Percentiles rank a stretch among this genome's conserved stretches.
These are phyloP conservation scores for Pythium brachiatum DNA, from an alignment of 352 stramenopile species.

Conservation along the genomic window DNA sequence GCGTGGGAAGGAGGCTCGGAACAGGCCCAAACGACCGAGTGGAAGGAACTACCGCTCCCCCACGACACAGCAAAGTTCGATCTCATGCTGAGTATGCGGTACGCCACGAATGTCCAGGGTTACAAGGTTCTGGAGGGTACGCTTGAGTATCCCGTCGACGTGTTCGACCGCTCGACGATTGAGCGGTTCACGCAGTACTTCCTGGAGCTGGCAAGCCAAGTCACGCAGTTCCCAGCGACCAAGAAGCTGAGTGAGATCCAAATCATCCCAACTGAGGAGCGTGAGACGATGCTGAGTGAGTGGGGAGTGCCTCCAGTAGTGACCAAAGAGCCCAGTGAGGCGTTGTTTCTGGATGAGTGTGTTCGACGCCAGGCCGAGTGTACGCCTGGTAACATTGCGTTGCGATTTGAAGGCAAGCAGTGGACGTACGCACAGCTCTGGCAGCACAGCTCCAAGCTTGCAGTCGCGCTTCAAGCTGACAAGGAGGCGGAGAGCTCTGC, in stretches of 20 bases:
- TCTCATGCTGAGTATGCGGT: slow-evolving; percentile 61
- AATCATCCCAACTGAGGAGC: slow-evolving; percentile 37
- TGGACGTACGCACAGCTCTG: slow-evolving; percentile 50
- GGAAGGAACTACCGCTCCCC: slow-evolving; percentile 30
- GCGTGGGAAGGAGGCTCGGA: slow-evolving; percentile 34
- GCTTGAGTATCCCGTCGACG: slow-evolving; percentile 39
- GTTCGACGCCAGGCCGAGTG: slow-evolving; percentile 31
- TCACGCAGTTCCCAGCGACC: slow-evolving; percentile 19
- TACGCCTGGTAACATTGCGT: slow-evolving; percentile 28
- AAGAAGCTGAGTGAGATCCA: slow-evolving; percentile 25
- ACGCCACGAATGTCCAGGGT: background rate
- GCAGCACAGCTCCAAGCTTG: slow-evolving; percentile 28
- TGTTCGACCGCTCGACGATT: slow-evolving; percentile 35
- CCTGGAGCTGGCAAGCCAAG: slow-evolving; percentile 33
- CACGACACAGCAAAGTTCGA: slow-evolving; percentile 53
- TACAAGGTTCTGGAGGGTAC: slow-evolving; percentile 38
- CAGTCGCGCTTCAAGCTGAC: slow-evolving; percentile 11
- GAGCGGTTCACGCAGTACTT: slow-evolving; percentile 44
- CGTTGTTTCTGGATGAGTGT: slow-evolving; percentile 37
- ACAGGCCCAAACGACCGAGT: background rate
- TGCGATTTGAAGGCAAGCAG: slow-evolving; percentile 35
- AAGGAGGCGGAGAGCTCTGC: background rate
- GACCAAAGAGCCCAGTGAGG: background rate
- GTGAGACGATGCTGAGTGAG: slow-evolving; percentile 24
- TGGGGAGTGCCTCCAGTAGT: slow-evolving; percentile 25